Percentiles rank a stretch among this genome's conserved stretches.
These are phyloP conservation scores for Neofusicoccum laricinum DNA, from an alignment of 2,329 filamentous ascomycete genomes.

Conservation along the genomic window DNA sequence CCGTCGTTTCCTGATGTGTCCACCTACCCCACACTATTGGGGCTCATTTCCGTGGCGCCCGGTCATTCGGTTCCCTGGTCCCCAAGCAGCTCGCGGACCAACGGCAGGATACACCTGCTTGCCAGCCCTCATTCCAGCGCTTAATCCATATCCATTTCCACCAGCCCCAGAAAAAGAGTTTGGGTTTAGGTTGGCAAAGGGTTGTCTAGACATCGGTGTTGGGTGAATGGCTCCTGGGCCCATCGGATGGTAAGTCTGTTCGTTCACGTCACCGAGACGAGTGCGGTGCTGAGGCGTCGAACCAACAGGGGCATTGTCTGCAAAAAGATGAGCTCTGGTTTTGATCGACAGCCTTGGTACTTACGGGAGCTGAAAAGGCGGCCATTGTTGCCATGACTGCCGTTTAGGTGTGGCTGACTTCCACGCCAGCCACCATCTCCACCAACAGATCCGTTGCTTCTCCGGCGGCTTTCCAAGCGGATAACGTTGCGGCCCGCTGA, in stretches of 20 bases:
- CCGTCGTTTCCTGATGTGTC: no score
- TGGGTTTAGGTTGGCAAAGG: conserved; percentile 24
- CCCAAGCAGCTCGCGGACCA: background rate
- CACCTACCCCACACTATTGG: background rate
- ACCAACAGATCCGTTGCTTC: conserved; percentile 17
- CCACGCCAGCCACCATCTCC: conserved; percentile 18
- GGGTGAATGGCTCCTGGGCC: conserved; percentile 26
- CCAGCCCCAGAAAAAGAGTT: conserved; percentile 23
- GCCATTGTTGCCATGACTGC: background rate
- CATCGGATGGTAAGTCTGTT: conserved; percentile 23
- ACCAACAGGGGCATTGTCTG: conserved; percentile 25
- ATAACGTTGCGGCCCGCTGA: background rate
- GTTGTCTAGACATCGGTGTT: conserved; percentile 32
- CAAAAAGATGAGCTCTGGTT: background rate
- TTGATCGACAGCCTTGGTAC: background rate
- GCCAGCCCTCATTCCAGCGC: conserved; percentile 28
- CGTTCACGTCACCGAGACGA: conserved; percentile 28
- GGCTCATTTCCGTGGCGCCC: background rate
- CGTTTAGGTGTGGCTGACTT: conserved; percentile 22
- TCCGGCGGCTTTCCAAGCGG: background rate
- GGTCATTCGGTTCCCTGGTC: background rate
- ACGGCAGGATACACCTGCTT: conserved; percentile 21
- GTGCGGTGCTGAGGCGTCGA: conserved; percentile 28
- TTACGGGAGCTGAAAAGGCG: background rate
- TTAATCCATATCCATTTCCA: conserved; percentile 29